Evolutionary conservation across 1,139 yeast species (phyloP).

Genomic region (Yamadazyma spencermartinsiae): DNA sequence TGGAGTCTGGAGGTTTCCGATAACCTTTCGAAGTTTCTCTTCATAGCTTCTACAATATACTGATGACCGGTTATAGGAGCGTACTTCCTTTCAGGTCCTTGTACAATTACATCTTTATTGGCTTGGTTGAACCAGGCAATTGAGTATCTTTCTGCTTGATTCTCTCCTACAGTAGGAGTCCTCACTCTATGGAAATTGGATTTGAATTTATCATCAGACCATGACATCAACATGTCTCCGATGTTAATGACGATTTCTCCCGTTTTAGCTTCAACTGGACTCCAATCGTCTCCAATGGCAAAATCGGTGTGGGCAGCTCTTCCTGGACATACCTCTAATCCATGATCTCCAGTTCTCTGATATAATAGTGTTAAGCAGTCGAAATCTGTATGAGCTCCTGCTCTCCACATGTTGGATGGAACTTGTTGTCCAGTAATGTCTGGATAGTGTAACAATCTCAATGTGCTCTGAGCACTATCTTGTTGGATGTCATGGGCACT

Average conservation of each 20-base stretch:
- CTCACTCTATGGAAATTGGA: slow-evolving; percentile 30
- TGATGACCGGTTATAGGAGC: slow-evolving; percentile 24
- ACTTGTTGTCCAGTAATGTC: slow-evolving; percentile 20
- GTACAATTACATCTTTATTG: slow-evolving; percentile 27
- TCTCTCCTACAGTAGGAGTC: slow-evolving; percentile 21
- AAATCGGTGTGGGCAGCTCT: slow-evolving; percentile 28
- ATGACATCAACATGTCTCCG: slow-evolving; percentile 33
- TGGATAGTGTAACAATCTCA: slow-evolving; percentile 27
- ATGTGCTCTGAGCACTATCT: slow-evolving; percentile 26
- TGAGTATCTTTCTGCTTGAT: slow-evolving; percentile 23
- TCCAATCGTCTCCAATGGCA: slow-evolving; percentile 28
- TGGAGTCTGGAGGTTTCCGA: too few relatives aligned
- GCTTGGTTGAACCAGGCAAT: slow-evolving; percentile 31
- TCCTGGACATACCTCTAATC: slow-evolving; percentile 31
- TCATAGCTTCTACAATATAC: slow-evolving; percentile 29
- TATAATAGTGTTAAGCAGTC: slow-evolving; percentile 27
- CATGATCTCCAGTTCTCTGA: slow-evolving; percentile 30
- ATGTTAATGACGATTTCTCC: slow-evolving; percentile 33
- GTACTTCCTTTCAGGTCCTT: slow-evolving; percentile 26
- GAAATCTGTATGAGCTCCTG: slow-evolving; percentile 32
- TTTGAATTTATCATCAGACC: slow-evolving; percentile 29
- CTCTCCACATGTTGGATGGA: slow-evolving; percentile 24
- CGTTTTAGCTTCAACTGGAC: slow-evolving; percentile 25
- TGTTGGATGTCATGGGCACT: slow-evolving; percentile 23
- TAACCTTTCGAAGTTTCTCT: slow-evolving; percentile 18